Evolutionary conservation across 345 rosid species (phyloP), one percentile per base, ranked within the genome.

Genomic region (Jatropha curcas): DNA sequence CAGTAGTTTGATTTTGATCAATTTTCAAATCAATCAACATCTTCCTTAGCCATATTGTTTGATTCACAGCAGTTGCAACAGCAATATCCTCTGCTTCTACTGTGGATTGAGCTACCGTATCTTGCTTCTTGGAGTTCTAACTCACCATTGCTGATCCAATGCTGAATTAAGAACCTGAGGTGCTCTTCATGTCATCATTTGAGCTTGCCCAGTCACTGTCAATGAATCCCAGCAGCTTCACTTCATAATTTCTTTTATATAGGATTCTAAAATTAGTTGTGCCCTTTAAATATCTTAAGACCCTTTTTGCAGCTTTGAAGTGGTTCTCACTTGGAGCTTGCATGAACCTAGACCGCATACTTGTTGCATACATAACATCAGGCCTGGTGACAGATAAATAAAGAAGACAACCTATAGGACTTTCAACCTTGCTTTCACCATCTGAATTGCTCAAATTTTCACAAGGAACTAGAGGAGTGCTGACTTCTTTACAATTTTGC

Each of bases 41-140:
- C 19, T 9, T 65, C 3, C 19, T 2, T 14, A 43, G 4, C 68
- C 37, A 65, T 7, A 14, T 65, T 7, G 55, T 35, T 6, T 64
- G 35, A 12, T 45, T 7, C 0, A 25, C 11, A 2, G 37, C 0
- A 1, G 8, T 5, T 0, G 51, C 20, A 0, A 2, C n/a, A 7
- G 12, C 24, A 25, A 25, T 41, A 25, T 22, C 41, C 52, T 65
- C 37, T 1, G 1, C 13, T 28, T 65, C 16, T 24, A 7, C 9
- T 10, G 0, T 22, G 13, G 37, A 65, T 25, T 8, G 0, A 22
- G 56, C 37, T 2, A 25, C n/a, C 0, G n/a, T 46, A 7, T 9
- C 2, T 25, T 65, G 37, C 55, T n/a, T n/a, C n/a, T n/a, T n/a
- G n/a, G n/a, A n/a, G n/a, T n/a, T n/a, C n/a, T n/a, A n/a, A n/a